Percentiles rank a stretch among this genome's conserved stretches.
These are phyloP conservation scores for Bipolaris bicolor DNA, from an alignment of 2,329 filamentous ascomycete species.

Conservation along the genomic window DNA sequence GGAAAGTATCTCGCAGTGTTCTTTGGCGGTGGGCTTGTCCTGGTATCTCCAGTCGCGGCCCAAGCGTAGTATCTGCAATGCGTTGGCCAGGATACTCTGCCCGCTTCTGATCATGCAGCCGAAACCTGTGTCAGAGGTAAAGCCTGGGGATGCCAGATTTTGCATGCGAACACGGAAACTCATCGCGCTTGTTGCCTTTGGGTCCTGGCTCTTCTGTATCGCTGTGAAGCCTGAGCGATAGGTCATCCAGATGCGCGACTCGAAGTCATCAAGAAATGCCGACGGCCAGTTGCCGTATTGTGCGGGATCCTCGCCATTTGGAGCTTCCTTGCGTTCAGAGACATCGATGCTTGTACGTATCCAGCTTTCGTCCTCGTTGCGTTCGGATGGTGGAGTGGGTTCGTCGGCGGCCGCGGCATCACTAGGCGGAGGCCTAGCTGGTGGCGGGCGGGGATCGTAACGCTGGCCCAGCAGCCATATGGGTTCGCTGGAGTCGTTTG, in stretches of 20 bases:
- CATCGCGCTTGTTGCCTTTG: conserved; percentile 72
- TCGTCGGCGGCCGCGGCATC: conserved; percentile 28
- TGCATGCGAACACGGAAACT: conserved; percentile 85
- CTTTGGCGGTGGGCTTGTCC: conserved; percentile 52
- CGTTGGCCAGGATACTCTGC: conserved; percentile 89
- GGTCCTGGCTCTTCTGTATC: conserved; percentile 79
- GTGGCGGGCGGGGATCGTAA: conserved; percentile 54
- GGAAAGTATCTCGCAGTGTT: conserved; percentile 75
- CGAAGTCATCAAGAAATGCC: conserved; percentile 88
- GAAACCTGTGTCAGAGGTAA: conserved; percentile 94
- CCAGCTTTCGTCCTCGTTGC: conserved; percentile 56
- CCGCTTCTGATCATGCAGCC: conserved; percentile 98
- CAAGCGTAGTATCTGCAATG: conserved; percentile 72
- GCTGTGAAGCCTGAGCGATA: conserved; percentile 86
- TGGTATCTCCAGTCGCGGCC: conserved; percentile 86
- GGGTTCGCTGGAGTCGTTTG: conserved; percentile 73
- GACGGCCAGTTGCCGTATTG: conserved; percentile 74
- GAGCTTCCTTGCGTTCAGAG: conserved; percentile 67
- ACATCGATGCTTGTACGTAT: conserved; percentile 72
- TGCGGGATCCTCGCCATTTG: conserved; percentile 43
- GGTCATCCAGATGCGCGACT: conserved; percentile 94
- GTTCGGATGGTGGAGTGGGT: conserved; percentile 32
- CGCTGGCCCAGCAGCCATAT: conserved; percentile 82
- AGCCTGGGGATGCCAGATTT: conserved; percentile 80
- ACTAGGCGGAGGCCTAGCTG: conserved; percentile 29